phyloP scores from a whole-genome alignment of 805 yeast species.

The Debaryomyces tyrocola region DNA sequence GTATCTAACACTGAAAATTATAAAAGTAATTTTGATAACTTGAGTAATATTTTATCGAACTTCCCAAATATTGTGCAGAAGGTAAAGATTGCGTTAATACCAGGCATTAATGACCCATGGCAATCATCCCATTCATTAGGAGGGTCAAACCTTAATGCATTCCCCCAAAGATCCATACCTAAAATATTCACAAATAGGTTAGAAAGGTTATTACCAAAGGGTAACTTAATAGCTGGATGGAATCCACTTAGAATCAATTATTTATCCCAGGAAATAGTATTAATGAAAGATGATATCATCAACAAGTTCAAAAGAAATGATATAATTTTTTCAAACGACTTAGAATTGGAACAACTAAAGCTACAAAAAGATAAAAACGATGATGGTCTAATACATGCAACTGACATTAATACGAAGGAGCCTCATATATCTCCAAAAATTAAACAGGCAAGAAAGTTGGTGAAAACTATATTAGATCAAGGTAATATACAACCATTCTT shows the following conservation, averaged over 20 bases:
- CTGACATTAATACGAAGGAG: conserved; percentile 14
- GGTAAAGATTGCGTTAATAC: conserved; percentile 69
- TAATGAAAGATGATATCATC: conserved; percentile 72
- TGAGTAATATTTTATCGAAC: conserved; percentile 63
- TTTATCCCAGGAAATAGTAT: conserved; percentile 77
- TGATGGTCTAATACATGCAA: conserved; percentile 19
- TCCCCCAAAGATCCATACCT: conserved; percentile 75
- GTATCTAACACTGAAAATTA: conserved; percentile 56
- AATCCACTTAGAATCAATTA: conserved; percentile 82
- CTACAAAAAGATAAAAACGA: conserved; percentile 17
- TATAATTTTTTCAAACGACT: conserved; percentile 50
- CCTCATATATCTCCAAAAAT: conserved; percentile 44
- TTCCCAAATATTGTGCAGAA: conserved; percentile 53
- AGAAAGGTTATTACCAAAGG: conserved; percentile 42
- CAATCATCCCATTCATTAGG: conserved; percentile 68
- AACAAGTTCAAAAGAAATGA: conserved; percentile 71
- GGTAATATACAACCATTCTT: conserved; percentile 84
- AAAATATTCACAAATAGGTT: conserved; percentile 67
- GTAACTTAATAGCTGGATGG: conserved; percentile 43
- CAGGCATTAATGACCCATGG: conserved; percentile 96
- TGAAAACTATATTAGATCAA: conserved; percentile 82
- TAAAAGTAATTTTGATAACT: conserved; percentile 67
- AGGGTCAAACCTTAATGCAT: conserved; percentile 29
- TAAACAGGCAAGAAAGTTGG: conserved; percentile 65
- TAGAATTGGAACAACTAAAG: conserved; percentile 25